Base-by-base conservation (phyloP, 306 rosid genomes). In the Trichosanthes truncata region DNA sequence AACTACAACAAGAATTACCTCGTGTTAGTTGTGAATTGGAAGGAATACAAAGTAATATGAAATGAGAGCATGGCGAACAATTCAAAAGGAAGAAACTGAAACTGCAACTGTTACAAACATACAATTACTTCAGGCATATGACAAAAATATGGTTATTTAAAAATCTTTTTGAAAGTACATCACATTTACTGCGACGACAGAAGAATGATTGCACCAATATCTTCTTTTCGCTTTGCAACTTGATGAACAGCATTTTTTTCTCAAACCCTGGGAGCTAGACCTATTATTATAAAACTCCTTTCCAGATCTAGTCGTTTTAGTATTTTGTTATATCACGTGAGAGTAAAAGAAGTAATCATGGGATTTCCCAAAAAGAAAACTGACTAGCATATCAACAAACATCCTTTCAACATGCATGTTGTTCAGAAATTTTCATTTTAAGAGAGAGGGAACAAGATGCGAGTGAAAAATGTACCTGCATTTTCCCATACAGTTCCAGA, bases 401-500 rank as follows among this genome's bases (percentile, higher is more conserved):
- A 10, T 51, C 56, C 29, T 75, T 31, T 53, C 45, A 53, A 20
- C 14, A 33, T 55, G 52, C 2, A 2, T 26, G 23, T 7, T 46
- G 43, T 46, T 74, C 10, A 17, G 14, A 74, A 49, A 8, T 26
- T 49, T 73, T 29, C 11, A 18, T 29, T 49, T 17, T 15, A 31
- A 4, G 43, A 29, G 78, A 38, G 36, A 36, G 6, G 36, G 57
- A 72, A 26, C 57, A 45, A 26, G 40, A 36, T 38, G 38, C 15
- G 7, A 53, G 67, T 21, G 6, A 23, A 12, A 13, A 21, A 38
- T 13, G 49, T 76, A 96, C 99, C 94, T 60, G 99, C 99, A 86
- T 93, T 93, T 87, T 93, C 99, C 82, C 88, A 81, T 33, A 96
- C 99, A 55, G 98, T 93, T 83, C 84, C 88, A 20, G 98, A 96